Evolutionary conservation across 225 moss, liverwort and hornwort species (phyloP).

Genomic region (Pseudoscleropodium purum): DNA sequence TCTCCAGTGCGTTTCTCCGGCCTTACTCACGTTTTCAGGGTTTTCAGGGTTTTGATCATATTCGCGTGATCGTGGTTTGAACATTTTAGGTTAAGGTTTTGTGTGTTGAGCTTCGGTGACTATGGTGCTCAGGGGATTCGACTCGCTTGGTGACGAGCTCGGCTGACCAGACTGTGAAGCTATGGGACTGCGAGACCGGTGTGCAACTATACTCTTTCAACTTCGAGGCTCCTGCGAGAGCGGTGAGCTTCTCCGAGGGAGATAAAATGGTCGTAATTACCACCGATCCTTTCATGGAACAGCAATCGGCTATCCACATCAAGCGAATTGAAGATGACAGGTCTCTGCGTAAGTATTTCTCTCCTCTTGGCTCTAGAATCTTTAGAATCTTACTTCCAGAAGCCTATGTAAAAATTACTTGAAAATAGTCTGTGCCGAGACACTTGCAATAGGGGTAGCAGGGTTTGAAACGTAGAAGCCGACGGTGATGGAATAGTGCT

Average conservation of each 20-base stretch:
- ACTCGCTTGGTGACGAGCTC: conserved; percentile 65
- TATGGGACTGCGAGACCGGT: conserved; percentile 67
- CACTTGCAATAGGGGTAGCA: neutral
- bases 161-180: conserved; percentile 55
- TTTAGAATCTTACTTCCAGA: neutral
- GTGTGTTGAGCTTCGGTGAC: neutral
- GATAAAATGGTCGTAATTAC: conserved; percentile 62
- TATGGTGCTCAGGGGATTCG: conserved; percentile 34
- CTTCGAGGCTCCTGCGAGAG: conserved; percentile 62
- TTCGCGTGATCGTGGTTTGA: neutral
- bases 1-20: conserved; percentile 18
- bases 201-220: conserved; percentile 41
- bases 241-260: conserved; percentile 62
- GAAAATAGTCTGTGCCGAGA: neutral
- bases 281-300: conserved; percentile 73
- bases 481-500: neutral
- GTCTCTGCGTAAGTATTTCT: conserved; percentile 25
- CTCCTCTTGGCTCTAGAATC: neutral
- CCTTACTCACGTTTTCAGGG: neutral
- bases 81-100: neutral
- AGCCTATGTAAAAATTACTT: neutral
- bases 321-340: conserved; percentile 51
- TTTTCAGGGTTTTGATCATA: neutral
- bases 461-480: neutral
- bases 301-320: conserved; percentile 66